Percentiles rank a stretch among this genome's conserved stretches.
Conservation (phyloP, 163 green algal species). For the Volvox carteri region DNA sequence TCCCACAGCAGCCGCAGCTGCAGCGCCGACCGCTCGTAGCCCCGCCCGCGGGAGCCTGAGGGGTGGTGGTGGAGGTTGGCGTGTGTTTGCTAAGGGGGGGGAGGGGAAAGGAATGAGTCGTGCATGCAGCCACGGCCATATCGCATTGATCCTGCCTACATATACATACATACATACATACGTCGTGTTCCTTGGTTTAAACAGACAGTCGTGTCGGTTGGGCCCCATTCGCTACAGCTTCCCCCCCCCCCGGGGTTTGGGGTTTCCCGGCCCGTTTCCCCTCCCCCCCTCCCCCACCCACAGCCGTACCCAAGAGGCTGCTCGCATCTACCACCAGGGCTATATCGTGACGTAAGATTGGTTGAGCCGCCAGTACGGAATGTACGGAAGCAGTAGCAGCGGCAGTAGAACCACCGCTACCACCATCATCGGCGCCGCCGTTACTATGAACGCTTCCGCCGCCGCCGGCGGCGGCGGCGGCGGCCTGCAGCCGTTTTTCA, state of each 20-base stretch:
- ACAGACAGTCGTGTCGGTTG: no score
- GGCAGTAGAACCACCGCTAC: background rate
- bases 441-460: no score
- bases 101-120: no score
- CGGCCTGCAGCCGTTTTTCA: background rate
- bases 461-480: background rate
- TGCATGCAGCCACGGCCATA: no score
- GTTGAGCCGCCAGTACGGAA: background rate
- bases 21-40: background rate
- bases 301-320: slow-evolving; percentile 25
- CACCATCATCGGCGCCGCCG: background rate
- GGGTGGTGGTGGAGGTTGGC: no score
- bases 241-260: no score
- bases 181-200: no score
- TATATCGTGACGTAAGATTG: background rate
- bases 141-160: no score
- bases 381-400: background rate
- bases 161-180: no score
- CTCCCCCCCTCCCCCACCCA: background rate
- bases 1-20: slow-evolving; percentile 40
- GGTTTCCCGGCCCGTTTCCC: background rate
- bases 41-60: background rate
- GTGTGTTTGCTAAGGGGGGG: no score
- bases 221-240: no score
- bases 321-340: slow-evolving; percentile 32